Percentiles rank a stretch among this genome's conserved stretches.
Evolutionary conservation across 2,329 filamentous ascomycete species (phyloP).

Genomic region (Aureobasidium zeae): DNA sequence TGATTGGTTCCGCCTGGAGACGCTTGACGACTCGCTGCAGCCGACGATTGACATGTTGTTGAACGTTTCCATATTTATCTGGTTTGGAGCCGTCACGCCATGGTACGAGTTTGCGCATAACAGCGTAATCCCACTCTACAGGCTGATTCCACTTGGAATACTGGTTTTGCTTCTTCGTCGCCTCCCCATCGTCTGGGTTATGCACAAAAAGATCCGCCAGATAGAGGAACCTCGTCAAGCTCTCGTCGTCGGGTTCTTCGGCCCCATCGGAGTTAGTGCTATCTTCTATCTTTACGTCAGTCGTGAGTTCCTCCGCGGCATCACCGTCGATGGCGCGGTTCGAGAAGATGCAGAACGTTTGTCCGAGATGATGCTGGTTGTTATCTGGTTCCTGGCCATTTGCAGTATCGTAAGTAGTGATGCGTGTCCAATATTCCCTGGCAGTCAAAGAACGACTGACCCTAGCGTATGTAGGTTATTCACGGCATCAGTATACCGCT

Average conservation of each 20-base stretch:
- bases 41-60: slow-evolving; percentile 92
- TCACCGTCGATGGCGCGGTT: slow-evolving; percentile 50
- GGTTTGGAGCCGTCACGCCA: slow-evolving; percentile 78
- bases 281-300: slow-evolving; percentile 83
- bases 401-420: slow-evolving; percentile 63
- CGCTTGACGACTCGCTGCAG: slow-evolving; percentile 82
- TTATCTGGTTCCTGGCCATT: slow-evolving; percentile 79
- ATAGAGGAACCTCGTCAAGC: slow-evolving; percentile 67
- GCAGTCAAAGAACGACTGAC: slow-evolving; percentile 5
- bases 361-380: slow-evolving; percentile 56
- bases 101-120: slow-evolving; percentile 65
- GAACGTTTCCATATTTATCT: slow-evolving; percentile 81
- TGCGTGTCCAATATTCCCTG: no score
- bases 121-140: slow-evolving; percentile 60
- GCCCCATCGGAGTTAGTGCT: slow-evolving; percentile 81
- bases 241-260: slow-evolving; percentile 84
- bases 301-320: slow-evolving; percentile 58
- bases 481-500: slow-evolving; percentile 76
- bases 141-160: slow-evolving; percentile 64
- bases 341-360: slow-evolving; percentile 58
- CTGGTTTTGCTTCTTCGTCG: slow-evolving; percentile 69
- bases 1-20: slow-evolving; percentile 87
- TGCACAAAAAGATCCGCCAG: slow-evolving; percentile 69
- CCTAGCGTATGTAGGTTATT: slow-evolving; percentile 46
- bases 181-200: slow-evolving; percentile 62